phyloP scores from a whole-genome alignment of 345 rosid genomes.

The Sisymbrium altissimum region DNA sequence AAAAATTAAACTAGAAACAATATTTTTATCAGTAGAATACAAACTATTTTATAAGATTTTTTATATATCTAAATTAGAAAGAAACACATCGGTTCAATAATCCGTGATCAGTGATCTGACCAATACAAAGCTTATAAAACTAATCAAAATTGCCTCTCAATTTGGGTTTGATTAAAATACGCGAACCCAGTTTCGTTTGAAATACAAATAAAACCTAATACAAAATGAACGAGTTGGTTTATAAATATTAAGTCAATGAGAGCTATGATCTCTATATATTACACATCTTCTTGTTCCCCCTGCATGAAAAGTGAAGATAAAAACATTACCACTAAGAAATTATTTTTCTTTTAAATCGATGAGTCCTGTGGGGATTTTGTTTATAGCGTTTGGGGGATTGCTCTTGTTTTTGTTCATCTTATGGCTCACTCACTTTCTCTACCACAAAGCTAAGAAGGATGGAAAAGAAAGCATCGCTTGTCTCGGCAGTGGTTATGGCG shows the following conservation, averaged over 20 bases:
- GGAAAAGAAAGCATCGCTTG: constrained; percentile 34
- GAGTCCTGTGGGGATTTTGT: constrained; percentile 16
- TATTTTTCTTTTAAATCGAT: too few relatives aligned
- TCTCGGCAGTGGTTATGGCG: constrained; percentile 31
- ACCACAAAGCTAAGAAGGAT: constrained; percentile 35
- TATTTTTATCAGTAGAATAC: too few relatives aligned
- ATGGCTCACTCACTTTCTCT: constrained; percentile 32
- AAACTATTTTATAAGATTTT: too few relatives aligned
- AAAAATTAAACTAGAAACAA: too few relatives aligned
- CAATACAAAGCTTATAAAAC: too few relatives aligned
- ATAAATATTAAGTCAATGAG: not conserved
- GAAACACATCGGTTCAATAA: too few relatives aligned
- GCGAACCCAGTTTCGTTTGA: too few relatives aligned
- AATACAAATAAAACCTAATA: too few relatives aligned
- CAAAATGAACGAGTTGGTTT: not conserved
- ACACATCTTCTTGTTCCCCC: not conserved
- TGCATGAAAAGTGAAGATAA: not conserved
- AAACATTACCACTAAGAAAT: not conserved
- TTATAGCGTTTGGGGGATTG: constrained; percentile 21
- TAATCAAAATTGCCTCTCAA: too few relatives aligned
- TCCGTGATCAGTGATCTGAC: too few relatives aligned
- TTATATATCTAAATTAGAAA: too few relatives aligned
- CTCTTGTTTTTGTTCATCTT: constrained; percentile 16
- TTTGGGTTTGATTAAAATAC: too few relatives aligned
- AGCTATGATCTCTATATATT: not conserved